These are phyloP conservation scores for Sisymbrium irio DNA, from an alignment of 345 rosid species.

Conservation along the genomic window DNA sequence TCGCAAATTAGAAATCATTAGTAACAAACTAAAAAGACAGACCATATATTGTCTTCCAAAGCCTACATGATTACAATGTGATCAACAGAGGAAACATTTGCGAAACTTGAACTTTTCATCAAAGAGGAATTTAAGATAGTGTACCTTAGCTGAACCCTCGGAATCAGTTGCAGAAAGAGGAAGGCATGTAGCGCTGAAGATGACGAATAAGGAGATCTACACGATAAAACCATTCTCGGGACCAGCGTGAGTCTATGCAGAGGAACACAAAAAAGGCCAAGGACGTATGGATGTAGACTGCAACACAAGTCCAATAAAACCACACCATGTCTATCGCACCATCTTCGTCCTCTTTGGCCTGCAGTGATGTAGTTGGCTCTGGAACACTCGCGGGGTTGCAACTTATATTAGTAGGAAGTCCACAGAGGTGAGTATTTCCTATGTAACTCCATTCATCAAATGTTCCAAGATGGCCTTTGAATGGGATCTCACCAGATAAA, in stretches of 20 bases:
- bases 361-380: neutral
- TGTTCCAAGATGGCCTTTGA: neutral
- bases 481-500: neutral
- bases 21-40: too few relatives aligned
- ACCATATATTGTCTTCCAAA: too few relatives aligned
- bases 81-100: too few relatives aligned
- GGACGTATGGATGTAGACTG: neutral
- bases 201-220: neutral
- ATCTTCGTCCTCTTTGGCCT: neutral
- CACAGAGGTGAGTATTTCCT: neutral
- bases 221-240: neutral
- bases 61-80: too few relatives aligned
- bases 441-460: neutral
- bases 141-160: neutral
- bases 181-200: neutral
- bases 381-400: neutral
- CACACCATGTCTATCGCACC: neutral
- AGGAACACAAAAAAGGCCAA: neutral
- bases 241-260: slow-evolving; percentile 5
- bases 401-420: neutral
- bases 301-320: slow-evolving; percentile 8
- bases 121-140: neutral
- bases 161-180: neutral
- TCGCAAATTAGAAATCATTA: too few relatives aligned
- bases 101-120: neutral